phyloP scores from a whole-genome alignment of 106 monocot species.

The Agapanthus africanus region DNA sequence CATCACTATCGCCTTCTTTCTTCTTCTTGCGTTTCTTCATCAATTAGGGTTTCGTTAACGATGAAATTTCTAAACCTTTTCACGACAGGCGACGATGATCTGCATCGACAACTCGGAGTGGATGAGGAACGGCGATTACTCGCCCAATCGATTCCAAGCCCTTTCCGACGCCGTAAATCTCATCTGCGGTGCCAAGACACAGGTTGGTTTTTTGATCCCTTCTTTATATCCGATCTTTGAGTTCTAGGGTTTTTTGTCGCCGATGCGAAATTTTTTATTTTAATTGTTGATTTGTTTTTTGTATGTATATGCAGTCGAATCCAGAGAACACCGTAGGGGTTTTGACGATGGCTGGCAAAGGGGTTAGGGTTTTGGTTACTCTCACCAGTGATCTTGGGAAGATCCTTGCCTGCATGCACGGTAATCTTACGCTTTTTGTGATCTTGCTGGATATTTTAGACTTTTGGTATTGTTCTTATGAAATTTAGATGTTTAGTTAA shows the following conservation, averaged over 20 bases:
- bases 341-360: constrained; percentile 88
- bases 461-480: no score
- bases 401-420: constrained; percentile 93
- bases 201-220: constrained; percentile 27
- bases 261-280: neutral
- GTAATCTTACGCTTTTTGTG: constrained; percentile 15
- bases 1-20: neutral
- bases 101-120: constrained; percentile 98
- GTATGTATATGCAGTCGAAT: constrained; percentile 49
- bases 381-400: constrained; percentile 92
- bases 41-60: neutral
- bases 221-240: neutral
- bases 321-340: constrained; percentile 95
- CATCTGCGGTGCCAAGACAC: constrained; percentile 85
- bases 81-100: constrained; percentile 82
- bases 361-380: constrained; percentile 83
- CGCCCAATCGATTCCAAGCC: constrained; percentile 77
- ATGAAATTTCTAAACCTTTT: neutral
- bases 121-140: constrained; percentile 93
- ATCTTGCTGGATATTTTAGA: neutral
- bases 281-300: neutral
- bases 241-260: neutral
- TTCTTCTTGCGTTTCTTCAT: neutral
- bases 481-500: no score
- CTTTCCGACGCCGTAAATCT: constrained; percentile 85